Conservation (phyloP, 441 rosid genomes). For the Raphanus hybrid region DNA sequence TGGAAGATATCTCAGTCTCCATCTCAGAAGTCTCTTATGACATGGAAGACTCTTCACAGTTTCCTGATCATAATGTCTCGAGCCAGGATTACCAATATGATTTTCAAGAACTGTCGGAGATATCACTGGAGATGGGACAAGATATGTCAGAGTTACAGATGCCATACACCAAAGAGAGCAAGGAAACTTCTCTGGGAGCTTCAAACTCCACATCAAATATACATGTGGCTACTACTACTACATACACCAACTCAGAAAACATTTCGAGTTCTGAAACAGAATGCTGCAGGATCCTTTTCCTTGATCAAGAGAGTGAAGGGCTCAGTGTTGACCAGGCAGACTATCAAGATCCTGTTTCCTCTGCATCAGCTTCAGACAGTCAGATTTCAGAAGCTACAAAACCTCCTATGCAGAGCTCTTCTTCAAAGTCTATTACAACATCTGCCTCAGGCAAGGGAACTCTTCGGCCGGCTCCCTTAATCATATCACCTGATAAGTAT, state of each 20-base stretch:
- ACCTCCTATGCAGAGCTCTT: conserved; percentile 51
- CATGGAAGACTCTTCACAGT: background rate
- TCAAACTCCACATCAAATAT: conserved; percentile 50
- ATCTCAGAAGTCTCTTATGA: conserved; percentile 65
- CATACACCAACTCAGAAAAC: conserved; percentile 50
- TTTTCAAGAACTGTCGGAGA: conserved; percentile 55
- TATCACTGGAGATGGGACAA: conserved; percentile 56
- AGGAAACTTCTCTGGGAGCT: conserved; percentile 49
- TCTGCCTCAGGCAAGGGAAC: conserved; percentile 56
- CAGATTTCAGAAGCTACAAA: conserved; percentile 54
- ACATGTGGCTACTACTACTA: conserved; percentile 31
- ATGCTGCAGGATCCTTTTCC: conserved; percentile 80
- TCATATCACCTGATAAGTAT: conserved; percentile 52
- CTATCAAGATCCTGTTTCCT: conserved; percentile 44
- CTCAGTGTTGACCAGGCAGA: conserved; percentile 50
- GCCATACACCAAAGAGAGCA: conserved; percentile 50
- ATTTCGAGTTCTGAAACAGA: conserved; percentile 78
- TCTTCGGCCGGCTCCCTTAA: conserved; percentile 50
- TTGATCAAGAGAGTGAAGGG: conserved; percentile 58
- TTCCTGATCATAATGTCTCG: conserved; percentile 22
- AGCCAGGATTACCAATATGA: conserved; percentile 58
- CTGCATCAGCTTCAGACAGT: conserved; percentile 48
- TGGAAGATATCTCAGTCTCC: conserved; percentile 61
- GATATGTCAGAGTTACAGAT: conserved; percentile 54
- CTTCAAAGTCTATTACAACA: conserved; percentile 48